Base-by-base conservation (phyloP, 495 filamentous ascomycete species). In the Aspergillus baeticus region DNA sequence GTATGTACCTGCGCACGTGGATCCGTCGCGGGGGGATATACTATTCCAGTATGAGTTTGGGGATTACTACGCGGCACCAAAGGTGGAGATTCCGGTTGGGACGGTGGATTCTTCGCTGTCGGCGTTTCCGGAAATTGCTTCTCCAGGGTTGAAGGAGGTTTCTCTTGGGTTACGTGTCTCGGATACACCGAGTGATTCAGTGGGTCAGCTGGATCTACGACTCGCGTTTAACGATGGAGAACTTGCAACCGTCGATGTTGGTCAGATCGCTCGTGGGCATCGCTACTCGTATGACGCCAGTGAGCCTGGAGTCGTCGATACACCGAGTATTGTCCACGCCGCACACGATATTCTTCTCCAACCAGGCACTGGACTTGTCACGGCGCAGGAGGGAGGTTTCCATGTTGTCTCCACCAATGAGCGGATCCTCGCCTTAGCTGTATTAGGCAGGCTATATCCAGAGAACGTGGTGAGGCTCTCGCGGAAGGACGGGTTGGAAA, bases 401-500 rank as follows among this genome's bases (percentile, higher is more conserved):
- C 67, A 69, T 54, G 50, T 72, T 13, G 66, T 72, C 15, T 54
- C 61, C 0, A 50, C 44, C 6, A 26, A 51, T 5, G 58, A 64
- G 14, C 48, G 58, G 21, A 20, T 62, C 23, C 46, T 68, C 14
- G 51, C 58, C 3, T 45, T 70, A 31, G 69, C 69, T 6, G 49
- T 69, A 8, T 26, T 70, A 14, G 69, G 69, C 8, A 67, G 59
- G 58, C 23, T 72, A 11, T 70, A 70, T 54, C 69, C 69, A 18
- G 66, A 61, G 49, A 72, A 70, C 56, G 64, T 70, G 13, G 53
- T 71, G 18, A 11, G 63, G 17, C 45, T 69, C n/a, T 42, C 47
- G n/a, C 7, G 31, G n/a, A 29, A 58, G 10, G 53, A 64, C 20
- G 43, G 17, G 6, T n/a, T 63, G 7, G 35, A 37, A 15, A 29